Evolutionary conservation across 176 grass and related monocot genomes (phyloP).

Genomic region (Juncus effusus): DNA sequence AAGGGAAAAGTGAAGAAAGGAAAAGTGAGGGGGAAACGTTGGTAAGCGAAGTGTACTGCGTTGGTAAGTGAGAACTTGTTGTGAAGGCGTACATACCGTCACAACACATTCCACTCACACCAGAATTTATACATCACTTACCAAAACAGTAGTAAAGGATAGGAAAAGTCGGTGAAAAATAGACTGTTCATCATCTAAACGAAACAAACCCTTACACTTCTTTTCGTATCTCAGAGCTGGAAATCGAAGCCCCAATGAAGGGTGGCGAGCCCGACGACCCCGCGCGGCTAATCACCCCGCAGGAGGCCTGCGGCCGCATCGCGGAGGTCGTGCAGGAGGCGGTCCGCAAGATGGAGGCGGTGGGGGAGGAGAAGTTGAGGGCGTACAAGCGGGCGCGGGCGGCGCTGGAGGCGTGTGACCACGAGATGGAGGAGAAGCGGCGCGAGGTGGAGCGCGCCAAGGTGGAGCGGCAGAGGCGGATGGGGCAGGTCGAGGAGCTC

Average conservation of each 20-base stretch:
- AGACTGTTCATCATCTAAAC: too few species aligned
- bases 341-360: conserved; percentile 64
- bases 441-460: conserved; percentile 46
- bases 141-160: too few species aligned
- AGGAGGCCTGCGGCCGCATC: conserved; percentile 65
- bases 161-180: too few species aligned
- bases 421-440: conserved; percentile 61
- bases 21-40: too few species aligned
- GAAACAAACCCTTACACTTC: too few species aligned
- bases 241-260: conserved; percentile 45
- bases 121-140: too few species aligned
- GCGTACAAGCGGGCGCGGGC: conserved; percentile 45
- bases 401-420: conserved; percentile 47
- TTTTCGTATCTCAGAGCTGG: conserved; percentile 43
- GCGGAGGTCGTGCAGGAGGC: conserved; percentile 82
- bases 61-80: too few species aligned
- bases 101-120: too few species aligned
- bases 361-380: conserved; percentile 66
- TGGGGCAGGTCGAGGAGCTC: conserved; percentile 66
- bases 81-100: too few species aligned
- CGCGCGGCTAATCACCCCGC: conserved; percentile 60
- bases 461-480: conserved; percentile 35
- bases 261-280: conserved; percentile 44
- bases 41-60: too few species aligned
- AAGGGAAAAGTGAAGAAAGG: too few species aligned